phyloP scores from a whole-genome alignment of 2,329 filamentous ascomycete genomes.

The Monosporascus sp. region DNA sequence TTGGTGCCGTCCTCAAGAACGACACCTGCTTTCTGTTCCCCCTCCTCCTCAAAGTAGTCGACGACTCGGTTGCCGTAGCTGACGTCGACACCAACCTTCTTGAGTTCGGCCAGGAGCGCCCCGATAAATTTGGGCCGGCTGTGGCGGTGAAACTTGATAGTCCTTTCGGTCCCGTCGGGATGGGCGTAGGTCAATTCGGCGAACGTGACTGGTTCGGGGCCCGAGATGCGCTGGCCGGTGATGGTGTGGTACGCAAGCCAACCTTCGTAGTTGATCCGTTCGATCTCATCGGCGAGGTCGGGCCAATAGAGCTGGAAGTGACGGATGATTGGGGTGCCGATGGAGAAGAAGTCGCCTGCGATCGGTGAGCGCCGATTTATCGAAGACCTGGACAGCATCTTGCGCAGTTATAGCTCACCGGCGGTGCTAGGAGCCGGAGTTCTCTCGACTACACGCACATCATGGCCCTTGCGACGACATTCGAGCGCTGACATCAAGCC shows the following conservation, averaged over 20 bases:
- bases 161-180: too few species aligned
- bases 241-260: constrained; percentile 1
- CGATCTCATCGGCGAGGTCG: constrained; percentile 4
- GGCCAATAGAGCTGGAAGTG: background rate
- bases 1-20: constrained; percentile 7
- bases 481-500: constrained; percentile 11
- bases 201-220: constrained; percentile 2
- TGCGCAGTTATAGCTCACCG: background rate
- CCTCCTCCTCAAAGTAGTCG: constrained; percentile 2
- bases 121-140: constrained; percentile 1
- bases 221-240: background rate
- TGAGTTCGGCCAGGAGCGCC: background rate
- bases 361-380: too few species aligned
- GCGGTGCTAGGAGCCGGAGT: background rate
- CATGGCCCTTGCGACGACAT: constrained; percentile 14
- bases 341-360: constrained; percentile 1
- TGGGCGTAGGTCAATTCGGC: too few species aligned
- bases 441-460: constrained; percentile 10
- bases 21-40: constrained; percentile 4
- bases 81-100: constrained; percentile 3
- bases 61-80: constrained; percentile 2
- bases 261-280: constrained; percentile 1
- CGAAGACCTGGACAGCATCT: too few species aligned
- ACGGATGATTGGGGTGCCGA: constrained; percentile 1
- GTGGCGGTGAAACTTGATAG: constrained; percentile 4